Conservation (phyloP, 2,329 filamentous ascomycete genomes). For the Aureobasidium sp. region DNA sequence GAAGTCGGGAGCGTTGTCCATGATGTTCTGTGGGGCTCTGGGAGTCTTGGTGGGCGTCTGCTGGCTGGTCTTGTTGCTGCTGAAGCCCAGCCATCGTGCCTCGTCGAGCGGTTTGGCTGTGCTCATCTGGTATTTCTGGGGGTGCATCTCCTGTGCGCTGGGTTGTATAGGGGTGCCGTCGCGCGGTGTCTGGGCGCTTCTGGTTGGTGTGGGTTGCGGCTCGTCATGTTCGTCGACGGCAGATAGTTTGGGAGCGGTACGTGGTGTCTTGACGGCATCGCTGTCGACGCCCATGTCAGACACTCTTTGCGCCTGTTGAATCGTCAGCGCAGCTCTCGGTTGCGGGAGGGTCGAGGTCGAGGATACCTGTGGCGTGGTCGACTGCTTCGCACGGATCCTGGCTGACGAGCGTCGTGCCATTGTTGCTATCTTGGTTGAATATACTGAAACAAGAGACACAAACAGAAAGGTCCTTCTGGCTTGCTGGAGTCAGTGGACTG, state of each 20-base stretch:
- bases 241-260: slow-evolving; percentile 34
- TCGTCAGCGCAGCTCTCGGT: not conserved
- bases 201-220: slow-evolving; percentile 27
- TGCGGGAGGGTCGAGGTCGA: not conserved
- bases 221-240: slow-evolving; percentile 42
- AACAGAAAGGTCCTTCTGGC: not conserved
- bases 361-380: slow-evolving; percentile 23
- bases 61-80: slow-evolving; percentile 60
- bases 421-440: not conserved
- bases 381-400: slow-evolving; percentile 26
- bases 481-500: not conserved
- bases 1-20: slow-evolving; percentile 49
- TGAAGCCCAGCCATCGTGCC: slow-evolving; percentile 74
- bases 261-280: slow-evolving; percentile 27
- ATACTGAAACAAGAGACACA: not conserved
- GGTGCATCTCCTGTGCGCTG: slow-evolving; percentile 79
- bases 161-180: slow-evolving; percentile 62
- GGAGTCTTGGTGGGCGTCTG: slow-evolving; percentile 56
- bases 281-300: slow-evolving; percentile 27
- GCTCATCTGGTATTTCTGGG: slow-evolving; percentile 68
- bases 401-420: slow-evolving; percentile 31
- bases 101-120: slow-evolving; percentile 73
- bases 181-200: slow-evolving; percentile 45
- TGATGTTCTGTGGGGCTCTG: slow-evolving; percentile 28
- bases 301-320: slow-evolving; percentile 21